Base-by-base conservation (phyloP, 148 eudicot species). In the Arbutus unedo region DNA sequence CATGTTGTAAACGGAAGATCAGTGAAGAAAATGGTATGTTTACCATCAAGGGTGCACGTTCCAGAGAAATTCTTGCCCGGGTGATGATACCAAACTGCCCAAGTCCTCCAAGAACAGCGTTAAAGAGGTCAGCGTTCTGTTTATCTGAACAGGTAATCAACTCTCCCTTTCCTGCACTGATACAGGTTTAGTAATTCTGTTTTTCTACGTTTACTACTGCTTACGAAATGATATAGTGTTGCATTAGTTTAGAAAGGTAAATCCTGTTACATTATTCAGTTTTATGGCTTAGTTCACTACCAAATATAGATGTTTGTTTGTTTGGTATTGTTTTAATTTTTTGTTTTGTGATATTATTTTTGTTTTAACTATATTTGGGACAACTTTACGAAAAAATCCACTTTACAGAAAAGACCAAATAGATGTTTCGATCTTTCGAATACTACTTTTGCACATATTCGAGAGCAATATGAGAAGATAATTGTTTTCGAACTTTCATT, bases 61-160 rank as follows among this genome's bases (percentile, higher is more conserved):
- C 93, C 31, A 96, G 90, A 73, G 94, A 88, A 76, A 96, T 92
- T 85, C 90, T 88, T 31, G 99, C 99, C 56, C 86, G 84, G 25
- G 99, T 93, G 84, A 96, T 94, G 85, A 96, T 85, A 74, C 99
- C 99, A 74, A 96, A 96, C 86, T 96, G 99, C 60, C 99, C 99
- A 23, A 96, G 86, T 56, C 99, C 99, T 79, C 99, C 99, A 67
- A 96, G 99, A 84, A 89, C 95, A 68, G 92, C 93, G 77, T 94
- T 72, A 82, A 94, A 96, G 72, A 96, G 93, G 82, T 96, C 99
- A 74, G 93, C 79, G 71, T 96, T 94, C 74, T 90, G 87, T 66
- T 88, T 84, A 66, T 89, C 88, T 72, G 99, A 92, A 66, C 99
- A 96, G 78, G 77, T 86, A 18, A 88, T 85, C 81, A 93, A 88